These are phyloP conservation scores for Neurospora tetraspora DNA, from an alignment of 495 filamentous ascomycete species.

Conservation along the genomic window DNA sequence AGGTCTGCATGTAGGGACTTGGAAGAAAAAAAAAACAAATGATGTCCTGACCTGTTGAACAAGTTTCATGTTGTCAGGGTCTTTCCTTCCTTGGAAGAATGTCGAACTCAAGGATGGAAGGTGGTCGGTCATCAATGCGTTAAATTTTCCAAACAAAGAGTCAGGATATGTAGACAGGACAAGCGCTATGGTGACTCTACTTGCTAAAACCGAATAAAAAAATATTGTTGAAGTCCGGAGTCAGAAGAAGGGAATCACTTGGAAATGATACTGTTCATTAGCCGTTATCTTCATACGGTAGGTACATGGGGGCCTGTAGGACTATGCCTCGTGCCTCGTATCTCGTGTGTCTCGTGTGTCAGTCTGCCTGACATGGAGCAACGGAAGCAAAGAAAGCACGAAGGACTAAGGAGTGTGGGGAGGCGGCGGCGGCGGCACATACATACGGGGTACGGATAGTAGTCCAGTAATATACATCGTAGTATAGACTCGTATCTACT, in stretches of 20 bases:
- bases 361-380: not conserved
- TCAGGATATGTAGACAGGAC: not conserved
- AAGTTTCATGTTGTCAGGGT: too few relatives aligned
- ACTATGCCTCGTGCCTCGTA: not conserved
- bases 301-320: not conserved
- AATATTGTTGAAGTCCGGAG: not conserved
- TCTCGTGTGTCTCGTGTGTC: not conserved
- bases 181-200: not conserved
- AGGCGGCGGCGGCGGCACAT: not conserved
- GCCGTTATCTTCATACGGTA: not conserved
- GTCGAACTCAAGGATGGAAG: too few relatives aligned
- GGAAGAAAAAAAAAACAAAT: too few relatives aligned
- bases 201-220: not conserved
- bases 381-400: not conserved
- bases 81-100: too few relatives aligned
- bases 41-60: too few relatives aligned
- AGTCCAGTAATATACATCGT: not conserved
- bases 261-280: not conserved
- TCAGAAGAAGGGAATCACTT: not conserved
- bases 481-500: not conserved
- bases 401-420: not conserved
- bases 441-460: not conserved
- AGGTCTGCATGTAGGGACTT: not conserved
- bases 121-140: not conserved
- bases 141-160: not conserved